These are phyloP conservation scores for Talaromyces sp. DNA, from an alignment of 2,329 filamentous ascomycete genomes.

Conservation along the genomic window DNA sequence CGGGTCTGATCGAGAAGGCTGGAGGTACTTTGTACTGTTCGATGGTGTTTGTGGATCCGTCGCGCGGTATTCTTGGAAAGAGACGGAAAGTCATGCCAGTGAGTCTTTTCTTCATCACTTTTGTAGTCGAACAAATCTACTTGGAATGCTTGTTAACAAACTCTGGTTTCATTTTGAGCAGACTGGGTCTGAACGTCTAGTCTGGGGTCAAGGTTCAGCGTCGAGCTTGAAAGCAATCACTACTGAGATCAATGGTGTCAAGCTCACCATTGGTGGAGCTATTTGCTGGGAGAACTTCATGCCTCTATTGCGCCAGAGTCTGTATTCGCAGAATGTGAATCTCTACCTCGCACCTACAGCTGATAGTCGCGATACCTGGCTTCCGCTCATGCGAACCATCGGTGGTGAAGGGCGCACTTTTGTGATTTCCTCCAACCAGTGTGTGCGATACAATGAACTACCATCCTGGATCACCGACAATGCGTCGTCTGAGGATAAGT, in stretches of 20 bases:
- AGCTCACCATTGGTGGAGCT: slow-evolving; percentile 78
- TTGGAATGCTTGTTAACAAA: neutral
- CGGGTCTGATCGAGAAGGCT: slow-evolving; percentile 75
- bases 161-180: slow-evolving; percentile 28
- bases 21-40: slow-evolving; percentile 84
- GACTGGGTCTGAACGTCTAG: slow-evolving; percentile 78
- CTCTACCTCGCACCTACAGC: slow-evolving; percentile 89
- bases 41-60: slow-evolving; percentile 79
- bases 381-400: slow-evolving; percentile 77
- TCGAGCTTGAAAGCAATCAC: slow-evolving; percentile 77
- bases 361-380: slow-evolving; percentile 81
- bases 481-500: slow-evolving; percentile 27
- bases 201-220: slow-evolving; percentile 86
- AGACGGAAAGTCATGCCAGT: slow-evolving; percentile 89
- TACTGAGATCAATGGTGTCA: slow-evolving; percentile 76
- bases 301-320: slow-evolving; percentile 78
- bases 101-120: slow-evolving; percentile 33
- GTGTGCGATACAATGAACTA: slow-evolving; percentile 62
- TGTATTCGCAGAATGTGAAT: slow-evolving; percentile 91
- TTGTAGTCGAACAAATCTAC: neutral
- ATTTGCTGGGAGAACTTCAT: slow-evolving; percentile 99
- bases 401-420: slow-evolving; percentile 82
- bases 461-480: slow-evolving; percentile 58
- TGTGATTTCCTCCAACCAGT: slow-evolving; percentile 85
- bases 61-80: slow-evolving; percentile 74